Percentiles rank a stretch among this genome's conserved stretches.
phyloP scores from a whole-genome alignment of 495 filamentous ascomycete genomes.

The Tuber borchii region DNA sequence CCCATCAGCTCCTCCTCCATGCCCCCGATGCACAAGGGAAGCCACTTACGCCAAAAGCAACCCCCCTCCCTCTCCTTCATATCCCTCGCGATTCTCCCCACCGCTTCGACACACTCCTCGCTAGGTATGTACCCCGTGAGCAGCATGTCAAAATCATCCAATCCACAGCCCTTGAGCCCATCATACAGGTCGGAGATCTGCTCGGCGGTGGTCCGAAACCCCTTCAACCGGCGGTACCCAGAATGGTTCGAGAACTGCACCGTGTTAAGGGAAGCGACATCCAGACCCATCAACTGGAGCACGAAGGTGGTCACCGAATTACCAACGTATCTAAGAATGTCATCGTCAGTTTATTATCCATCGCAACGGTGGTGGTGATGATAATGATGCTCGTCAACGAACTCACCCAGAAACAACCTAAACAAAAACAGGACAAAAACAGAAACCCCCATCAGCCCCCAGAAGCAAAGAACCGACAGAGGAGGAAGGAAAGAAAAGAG shows the following conservation, averaged over 20 bases:
- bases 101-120: conserved; percentile 71
- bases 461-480: conserved; percentile 6
- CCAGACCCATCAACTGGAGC: conserved; percentile 86
- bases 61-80: conserved; percentile 56
- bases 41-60: conserved; percentile 36
- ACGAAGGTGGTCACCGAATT: conserved; percentile 92
- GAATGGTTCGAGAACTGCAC: conserved; percentile 97
- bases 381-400: not conserved
- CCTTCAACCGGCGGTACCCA: conserved; percentile 79
- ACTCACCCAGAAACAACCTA: conserved; percentile 42
- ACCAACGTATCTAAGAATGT: conserved; percentile 71
- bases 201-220: conserved; percentile 67
- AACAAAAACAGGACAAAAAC: not conserved
- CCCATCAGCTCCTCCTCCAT: conserved; percentile 10
- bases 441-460: not conserved
- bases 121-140: conserved; percentile 88
- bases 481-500: not conserved
- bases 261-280: conserved; percentile 87
- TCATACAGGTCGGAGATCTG: conserved; percentile 81
- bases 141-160: conserved; percentile 78
- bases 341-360: conserved; percentile 14
- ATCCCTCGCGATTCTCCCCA: conserved; percentile 75
- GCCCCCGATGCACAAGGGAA: not conserved
- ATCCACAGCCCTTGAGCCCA: conserved; percentile 71
- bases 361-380: not conserved